Evolutionary conservation across 1,139 yeast species (phyloP), one percentile per base, ranked within the genome.

Genomic region (Entelexis paramagnoliae): DNA sequence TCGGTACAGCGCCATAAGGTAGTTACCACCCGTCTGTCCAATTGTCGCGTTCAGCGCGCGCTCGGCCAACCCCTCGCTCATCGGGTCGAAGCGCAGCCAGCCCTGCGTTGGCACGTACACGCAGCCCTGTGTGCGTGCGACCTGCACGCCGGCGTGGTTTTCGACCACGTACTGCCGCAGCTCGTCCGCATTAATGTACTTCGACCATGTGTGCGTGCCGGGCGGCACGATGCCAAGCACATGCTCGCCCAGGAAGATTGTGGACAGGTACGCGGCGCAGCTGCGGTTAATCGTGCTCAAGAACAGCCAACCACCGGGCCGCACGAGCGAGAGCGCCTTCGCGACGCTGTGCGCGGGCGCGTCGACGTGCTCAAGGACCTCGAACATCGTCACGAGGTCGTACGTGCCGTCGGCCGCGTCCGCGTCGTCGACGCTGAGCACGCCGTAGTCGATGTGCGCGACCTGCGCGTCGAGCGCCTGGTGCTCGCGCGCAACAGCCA

Each of bases 221-320:
- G 73, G 72, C 1, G 99, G 99, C 2, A 91, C 98, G 46, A 91
- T 80, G 38, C 74, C 68, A 54, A 91, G 68, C 3, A 91, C 66
- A 55, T 85, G 76, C 65, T 91, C 98, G 3, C 91, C 99, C 77
- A 86, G 76, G 59, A 86, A 79, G 32, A 91, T 91, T 0, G 98
- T 93, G 16, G 97, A 87, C 63, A 91, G 79, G 85, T 94, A 89
- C 44, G 96, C 80, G n/a, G 88, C 70, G 41, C 79, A 73, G 57
- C 93, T 95, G 57, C 97, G 76, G 67, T 91, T 91, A 53, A 91
- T 91, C 1, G 99, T 93, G 32, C 96, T 87, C 54, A 89, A 64
- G 63, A 91, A 87, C 43, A 89, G 66, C 78, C 88, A 80, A 1
- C 98, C 96, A 20, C 87, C 94, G 0, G 81, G 83, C 54, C 79